A percentile compares a stretch with the other conserved stretches of the same genome.
Evolutionary conservation across 1,139 yeast species (phyloP).

Genomic region (Scheffersomyces illinoinensis): DNA sequence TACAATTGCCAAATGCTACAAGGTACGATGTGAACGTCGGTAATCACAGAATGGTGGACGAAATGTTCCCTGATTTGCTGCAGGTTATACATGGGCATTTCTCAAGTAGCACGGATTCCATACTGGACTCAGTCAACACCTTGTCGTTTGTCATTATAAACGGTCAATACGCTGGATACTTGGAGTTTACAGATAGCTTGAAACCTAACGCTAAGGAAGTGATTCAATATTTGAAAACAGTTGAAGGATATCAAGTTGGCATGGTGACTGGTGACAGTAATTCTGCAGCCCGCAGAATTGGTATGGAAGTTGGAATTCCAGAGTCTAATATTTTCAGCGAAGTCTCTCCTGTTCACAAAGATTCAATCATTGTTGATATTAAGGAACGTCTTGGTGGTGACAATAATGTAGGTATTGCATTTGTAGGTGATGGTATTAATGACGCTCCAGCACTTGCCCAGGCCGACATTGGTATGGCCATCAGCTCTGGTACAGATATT

Average conservation of each 20-base stretch:
- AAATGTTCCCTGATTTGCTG: slow-evolving; percentile 16
- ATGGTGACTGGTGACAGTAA: slow-evolving; percentile 89
- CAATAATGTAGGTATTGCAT: slow-evolving; percentile 55
- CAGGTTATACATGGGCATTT: slow-evolving; percentile 1
- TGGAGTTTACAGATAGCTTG: slow-evolving; percentile 70
- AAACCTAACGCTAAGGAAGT: slow-evolving; percentile 67
- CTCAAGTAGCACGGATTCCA: slow-evolving; percentile 6
- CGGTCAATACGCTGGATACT: slow-evolving; percentile 57
- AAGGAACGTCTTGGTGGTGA: slow-evolving; percentile 43
- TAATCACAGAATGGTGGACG: slow-evolving; percentile 47
- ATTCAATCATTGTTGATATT: slow-evolving; percentile 61
- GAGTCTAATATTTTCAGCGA: slow-evolving; percentile 69
- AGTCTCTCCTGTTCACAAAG: slow-evolving; percentile 76
- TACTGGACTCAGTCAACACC: slow-evolving; percentile 25
- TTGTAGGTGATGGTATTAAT: slow-evolving; percentile 95
- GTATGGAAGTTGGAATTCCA: slow-evolving; percentile 67
- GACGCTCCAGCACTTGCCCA: slow-evolving; percentile 95
- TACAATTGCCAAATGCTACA: slow-evolving; percentile 19
- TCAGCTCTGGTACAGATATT: slow-evolving; percentile 90
- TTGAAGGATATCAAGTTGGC: slow-evolving; percentile 66
- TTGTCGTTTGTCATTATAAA: slow-evolving; percentile 52
- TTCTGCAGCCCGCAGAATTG: slow-evolving; percentile 65
- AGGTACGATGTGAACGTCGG: slow-evolving; percentile 53
- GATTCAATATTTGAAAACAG: slow-evolving; percentile 50
- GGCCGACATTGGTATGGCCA: slow-evolving; percentile 88